Base-by-base conservation (phyloP, 1,284 basidiomycete species). In the Rhodotorula sp. region DNA sequence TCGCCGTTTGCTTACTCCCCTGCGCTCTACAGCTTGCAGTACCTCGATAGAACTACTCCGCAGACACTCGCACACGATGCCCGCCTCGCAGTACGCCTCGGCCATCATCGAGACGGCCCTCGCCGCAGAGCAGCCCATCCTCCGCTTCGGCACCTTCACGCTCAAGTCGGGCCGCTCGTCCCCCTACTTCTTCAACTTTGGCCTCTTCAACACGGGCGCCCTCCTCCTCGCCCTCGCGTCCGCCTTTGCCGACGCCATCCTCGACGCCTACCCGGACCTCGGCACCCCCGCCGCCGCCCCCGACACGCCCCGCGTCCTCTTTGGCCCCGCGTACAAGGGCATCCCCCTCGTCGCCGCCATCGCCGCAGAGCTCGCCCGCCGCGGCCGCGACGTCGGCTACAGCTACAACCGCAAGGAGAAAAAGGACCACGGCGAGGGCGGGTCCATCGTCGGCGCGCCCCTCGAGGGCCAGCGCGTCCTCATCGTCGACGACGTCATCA, bases 321-420 rank as follows among this genome's bases (percentile, higher is more conserved):
- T 98, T 79, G 97, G 96, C 0, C 97, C 96, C 0, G 96, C 97
- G 5, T 99, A 99, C 85, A 99, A 99, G 84, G 96, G 94, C 54
- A 99, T 99, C 79, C 89, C 96, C 0, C 88, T 99, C 61, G 95
- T 93, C 0, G 91, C 96, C 0, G 88, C 91, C 59, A 94, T 95
- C 1, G 86, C 91, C 4, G 86, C 97, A 42, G 86, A 90, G 46
- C 85, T 99, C 49, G 78, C 80, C 23, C 69, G 78, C 27, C 86
- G 89, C 72, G 83, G 84, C 5, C 85, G 89, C 61, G 84, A 89
- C 59, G 88, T 94, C 45, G 91, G 91, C 0, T 92, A 92, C 78
- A 90, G 91, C 49, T 97, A 95, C 80, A 95, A 98, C 81, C 87
- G 96, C 55, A 99, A 99, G 83, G 97, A 99, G 82, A 90, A 86